Evolutionary conservation across 2,329 filamentous ascomycete species (phyloP).

Genomic region (Hymenotorrendiella dingleyae): DNA sequence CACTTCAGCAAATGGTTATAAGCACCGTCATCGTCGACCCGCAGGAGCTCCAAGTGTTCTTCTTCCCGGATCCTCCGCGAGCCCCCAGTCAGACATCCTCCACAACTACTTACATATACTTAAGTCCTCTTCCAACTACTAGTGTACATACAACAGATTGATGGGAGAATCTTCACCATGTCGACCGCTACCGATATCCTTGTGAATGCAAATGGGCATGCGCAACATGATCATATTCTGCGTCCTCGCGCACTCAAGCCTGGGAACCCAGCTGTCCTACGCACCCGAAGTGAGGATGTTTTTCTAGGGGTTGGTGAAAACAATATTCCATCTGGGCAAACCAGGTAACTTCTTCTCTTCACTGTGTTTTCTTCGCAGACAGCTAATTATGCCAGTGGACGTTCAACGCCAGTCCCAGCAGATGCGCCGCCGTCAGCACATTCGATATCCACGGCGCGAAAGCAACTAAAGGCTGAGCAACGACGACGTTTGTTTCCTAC

Average conservation of each 20-base stretch:
- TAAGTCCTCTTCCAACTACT: too few species aligned
- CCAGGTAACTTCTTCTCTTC: slow-evolving; percentile 19
- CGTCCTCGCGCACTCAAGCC: slow-evolving; percentile 26
- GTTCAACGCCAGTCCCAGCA: slow-evolving; percentile 74
- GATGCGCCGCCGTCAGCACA: slow-evolving; percentile 92
- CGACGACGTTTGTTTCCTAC: slow-evolving; percentile 84
- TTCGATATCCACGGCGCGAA: slow-evolving; percentile 77
- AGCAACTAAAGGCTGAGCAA: slow-evolving; percentile 74
- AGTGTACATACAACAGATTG: too few species aligned
- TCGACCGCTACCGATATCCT: slow-evolving; percentile 26
- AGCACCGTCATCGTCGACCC: neutral
- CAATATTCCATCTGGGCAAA: slow-evolving; percentile 22
- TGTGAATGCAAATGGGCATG: slow-evolving; percentile 20
- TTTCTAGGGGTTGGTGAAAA: slow-evolving; percentile 17
- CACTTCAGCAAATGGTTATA: too few species aligned
- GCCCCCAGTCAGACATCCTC: neutral
- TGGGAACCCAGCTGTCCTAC: slow-evolving; percentile 22
- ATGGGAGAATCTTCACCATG: slow-evolving; percentile 19
- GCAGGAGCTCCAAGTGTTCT: neutral
- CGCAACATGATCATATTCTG: slow-evolving; percentile 27
- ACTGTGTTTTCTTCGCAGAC: neutral
- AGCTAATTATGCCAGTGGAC: slow-evolving; percentile 50
- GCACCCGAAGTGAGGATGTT: slow-evolving; percentile 22
- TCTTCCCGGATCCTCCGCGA: neutral
- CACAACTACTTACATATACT: neutral